Base-by-base conservation (phyloP, 2,329 filamentous ascomycete genomes). In the Aureobasidium sp. region DNA sequence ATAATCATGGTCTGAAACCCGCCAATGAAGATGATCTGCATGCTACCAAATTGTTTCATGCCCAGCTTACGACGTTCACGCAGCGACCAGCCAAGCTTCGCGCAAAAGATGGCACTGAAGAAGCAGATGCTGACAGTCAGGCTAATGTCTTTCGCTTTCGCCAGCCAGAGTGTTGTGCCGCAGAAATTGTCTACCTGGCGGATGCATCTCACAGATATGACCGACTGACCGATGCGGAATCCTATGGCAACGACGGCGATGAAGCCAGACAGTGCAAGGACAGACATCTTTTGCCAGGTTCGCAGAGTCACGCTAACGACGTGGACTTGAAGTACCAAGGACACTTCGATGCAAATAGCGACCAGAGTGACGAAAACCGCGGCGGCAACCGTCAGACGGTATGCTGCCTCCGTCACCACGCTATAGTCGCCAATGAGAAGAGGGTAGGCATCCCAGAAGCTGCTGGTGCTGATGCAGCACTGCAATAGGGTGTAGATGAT, bases 21-120 rank as follows among this genome's bases (percentile, higher is more conserved):
- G 76, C 85, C 84, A 60, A 85, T 76, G 64, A 83, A 83, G 56
- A 86, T 79, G 54, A 83, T 76, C 60, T 83, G 79, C 74, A 86
- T 80, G 1, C 80, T 79, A 8, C 80, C 80, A 61, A 83, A 84
- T 52, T 79, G 75, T 53, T 70, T 74, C 61, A 84, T 71, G 1
- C 80, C 79, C 56, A 85, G 69, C 59, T 70, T 71, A 52, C 71
- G 74, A 19, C 83, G 76, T 57, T 78, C 71, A 7, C 71, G 64
- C 29, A 86, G 75, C 6, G 80, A 80, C 57, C 74, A 70, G 6
- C 75, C 77, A 4, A 86, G 72, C 66, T 86, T 86, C 54, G 65
- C 68, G 34, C 78, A 74, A 65, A 86, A 86, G 54, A 85, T 67
- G n/a, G 70, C 63, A 57, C 77, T 80, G 70, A 83, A 85, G 63